phyloP scores from a whole-genome alignment of 2,329 filamentous ascomycete genomes.

The Fusarium buxicola region DNA sequence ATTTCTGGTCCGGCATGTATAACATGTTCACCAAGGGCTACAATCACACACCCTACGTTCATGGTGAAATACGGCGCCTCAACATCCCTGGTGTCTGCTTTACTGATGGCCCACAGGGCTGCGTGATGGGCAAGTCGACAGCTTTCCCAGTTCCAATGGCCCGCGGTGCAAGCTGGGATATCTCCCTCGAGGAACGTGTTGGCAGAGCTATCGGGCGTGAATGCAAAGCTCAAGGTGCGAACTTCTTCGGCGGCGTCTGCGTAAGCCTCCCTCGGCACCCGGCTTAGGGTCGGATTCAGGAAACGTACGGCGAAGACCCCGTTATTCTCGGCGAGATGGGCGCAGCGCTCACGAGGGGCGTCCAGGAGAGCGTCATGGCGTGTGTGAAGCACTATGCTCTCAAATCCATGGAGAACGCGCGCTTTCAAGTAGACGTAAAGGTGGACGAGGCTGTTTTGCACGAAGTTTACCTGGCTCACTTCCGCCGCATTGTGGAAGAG shows the following conservation, averaged over 20 bases:
- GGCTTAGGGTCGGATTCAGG: constrained; percentile 41
- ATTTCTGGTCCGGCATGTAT: constrained; percentile 13
- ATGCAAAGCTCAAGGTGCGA: constrained; percentile 31
- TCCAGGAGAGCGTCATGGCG: constrained; percentile 40
- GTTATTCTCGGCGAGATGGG: constrained; percentile 38
- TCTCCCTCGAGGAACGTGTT: constrained; percentile 27
- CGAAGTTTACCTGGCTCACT: constrained; percentile 39
- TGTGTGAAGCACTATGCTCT: constrained; percentile 42
- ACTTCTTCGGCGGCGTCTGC: constrained; percentile 38
- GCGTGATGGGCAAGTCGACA: constrained; percentile 25
- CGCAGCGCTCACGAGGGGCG: constrained; percentile 23
- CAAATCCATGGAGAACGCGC: constrained; percentile 42
- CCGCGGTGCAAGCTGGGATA: constrained; percentile 40
- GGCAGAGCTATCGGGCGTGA: constrained; percentile 39
- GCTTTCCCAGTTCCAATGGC: constrained; percentile 39
- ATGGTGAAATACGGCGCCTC: constrained; percentile 29
- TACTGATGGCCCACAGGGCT: constrained; percentile 32
- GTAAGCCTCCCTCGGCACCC: constrained; percentile 42
- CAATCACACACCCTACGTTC: constrained; percentile 20
- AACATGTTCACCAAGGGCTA: constrained; percentile 6
- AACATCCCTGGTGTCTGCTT: constrained; percentile 31
- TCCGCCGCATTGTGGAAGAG: constrained; percentile 27
- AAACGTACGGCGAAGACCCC: constrained; percentile 41
- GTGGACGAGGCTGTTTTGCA: constrained; percentile 30
- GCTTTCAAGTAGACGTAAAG: constrained; percentile 37